Evolutionary conservation across 768 basidiomycete genomes (phyloP).

Genomic region (Lactarius evosmus): DNA sequence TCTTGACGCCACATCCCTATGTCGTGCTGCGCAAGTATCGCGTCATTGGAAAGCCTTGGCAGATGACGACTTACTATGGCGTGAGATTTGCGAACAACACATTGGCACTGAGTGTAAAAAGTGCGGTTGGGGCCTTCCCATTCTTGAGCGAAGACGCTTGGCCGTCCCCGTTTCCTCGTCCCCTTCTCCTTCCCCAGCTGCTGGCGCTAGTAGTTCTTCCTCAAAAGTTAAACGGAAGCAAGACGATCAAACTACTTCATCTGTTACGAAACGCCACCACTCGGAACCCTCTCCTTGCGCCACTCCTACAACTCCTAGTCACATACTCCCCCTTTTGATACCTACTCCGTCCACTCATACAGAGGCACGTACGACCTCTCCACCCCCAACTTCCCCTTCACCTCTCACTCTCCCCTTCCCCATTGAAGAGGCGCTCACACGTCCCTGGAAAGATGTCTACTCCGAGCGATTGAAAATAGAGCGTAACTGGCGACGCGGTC

Average conservation of each 20-base stretch:
- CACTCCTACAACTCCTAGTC: not conserved
- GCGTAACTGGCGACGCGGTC: slow-evolving; percentile 94
- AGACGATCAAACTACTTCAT: slow-evolving; percentile 29
- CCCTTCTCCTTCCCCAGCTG: slow-evolving; percentile 37
- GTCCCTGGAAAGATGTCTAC: slow-evolving; percentile 98
- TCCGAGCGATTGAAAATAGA: slow-evolving; percentile 95
- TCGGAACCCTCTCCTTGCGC: slow-evolving; percentile 13
- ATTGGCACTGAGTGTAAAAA: slow-evolving; percentile 95
- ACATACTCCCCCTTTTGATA: not conserved
- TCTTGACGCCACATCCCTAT: slow-evolving; percentile 90
- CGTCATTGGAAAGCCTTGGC: slow-evolving; percentile 83
- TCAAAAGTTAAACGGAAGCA: slow-evolving; percentile 40
- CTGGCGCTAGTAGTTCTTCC: slow-evolving; percentile 28
- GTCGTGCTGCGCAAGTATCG: slow-evolving; percentile 89
- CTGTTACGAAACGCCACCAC: slow-evolving; percentile 23
- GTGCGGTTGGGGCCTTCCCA: slow-evolving; percentile 95
- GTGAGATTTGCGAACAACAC: slow-evolving; percentile 95
- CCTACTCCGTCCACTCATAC: slow-evolving; percentile 9
- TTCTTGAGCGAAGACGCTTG: slow-evolving; percentile 71
- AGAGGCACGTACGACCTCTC: not conserved
- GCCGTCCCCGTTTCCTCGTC: slow-evolving; percentile 40
- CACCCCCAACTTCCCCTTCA: slow-evolving; percentile 8
- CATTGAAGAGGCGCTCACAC: slow-evolving; percentile 47
- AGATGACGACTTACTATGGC: slow-evolving; percentile 95
- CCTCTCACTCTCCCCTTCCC: slow-evolving; percentile 22